Base-by-base conservation (phyloP, 345 rosid genomes). In the Pistacia vera region DNA sequence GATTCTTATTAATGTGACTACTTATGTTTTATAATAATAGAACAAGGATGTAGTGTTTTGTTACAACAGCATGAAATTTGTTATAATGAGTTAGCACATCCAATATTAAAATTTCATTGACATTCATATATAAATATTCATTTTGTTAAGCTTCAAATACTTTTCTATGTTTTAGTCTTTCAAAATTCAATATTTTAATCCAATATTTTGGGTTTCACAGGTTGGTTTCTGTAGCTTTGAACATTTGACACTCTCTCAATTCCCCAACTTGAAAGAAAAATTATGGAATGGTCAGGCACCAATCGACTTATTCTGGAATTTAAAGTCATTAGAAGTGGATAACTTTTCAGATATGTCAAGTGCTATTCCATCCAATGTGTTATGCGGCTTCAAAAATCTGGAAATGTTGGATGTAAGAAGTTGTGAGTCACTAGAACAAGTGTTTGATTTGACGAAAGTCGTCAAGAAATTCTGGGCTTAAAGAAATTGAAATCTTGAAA, bases 281-380 rank as follows among this genome's bases (percentile, higher is more conserved):
- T 0, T 30, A 30, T 51, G 70, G 77, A 44, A 52, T 36, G 52
- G 63, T 33, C 61, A 46, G 33, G n/a, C 35, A 11, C 51, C 36
- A 20, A 14, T 60, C 36, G 1, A 4, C 14, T 25, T 8, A 2
- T 25, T 20, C n/a, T 25, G 12, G 4, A 25, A 22, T 60, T 60
- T 60, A 79, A 13, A 63, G 48, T 63, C 14, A 18, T 10, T 7
- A 79, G 17, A 46, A 69, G 11, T 63, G 76, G 17, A 22, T 18
- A 6, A 55, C 10, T 20, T 82, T 80, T 22, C 28, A 41, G 2
- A 11, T 4, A 25, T 66, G 76, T 35, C 63, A 56, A 66, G 68
- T 71, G 72, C 28, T 79, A 2, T 75, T 82, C 22, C 60, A 7
- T 8, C 8, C n/a, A 56, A 56, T 56, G 9, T 18, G 22, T 9